Percentiles rank a stretch among this genome's conserved stretches.
Evolutionary conservation across 345 rosid species (phyloP).

Genomic region (Toxicodendron radicans): DNA sequence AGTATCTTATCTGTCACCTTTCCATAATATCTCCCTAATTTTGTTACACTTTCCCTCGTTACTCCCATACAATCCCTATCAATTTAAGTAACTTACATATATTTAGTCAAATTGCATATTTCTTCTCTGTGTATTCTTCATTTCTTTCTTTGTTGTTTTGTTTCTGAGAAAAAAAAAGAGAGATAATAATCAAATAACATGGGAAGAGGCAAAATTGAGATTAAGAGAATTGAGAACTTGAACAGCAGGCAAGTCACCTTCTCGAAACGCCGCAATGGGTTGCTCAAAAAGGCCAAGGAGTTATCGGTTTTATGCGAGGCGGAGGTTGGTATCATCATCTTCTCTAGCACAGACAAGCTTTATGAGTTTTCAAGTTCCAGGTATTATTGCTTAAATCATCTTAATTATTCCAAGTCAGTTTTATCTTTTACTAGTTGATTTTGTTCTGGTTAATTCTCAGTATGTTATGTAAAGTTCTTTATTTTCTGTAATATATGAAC

Average conservation of each 20-base stretch:
- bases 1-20: slow-evolving; percentile 34
- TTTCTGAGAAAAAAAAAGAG: not conserved
- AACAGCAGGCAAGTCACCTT: slow-evolving; percentile 68
- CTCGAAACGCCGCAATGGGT: slow-evolving; percentile 59
- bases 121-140: not conserved
- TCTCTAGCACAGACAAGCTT: slow-evolving; percentile 49
- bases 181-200: not conserved
- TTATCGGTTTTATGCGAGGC: slow-evolving; percentile 52
- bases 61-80: slow-evolving; percentile 23
- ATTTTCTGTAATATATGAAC: too few species aligned
- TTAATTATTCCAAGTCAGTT: not conserved
- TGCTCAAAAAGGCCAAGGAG: slow-evolving; percentile 67
- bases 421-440: not conserved
- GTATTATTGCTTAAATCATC: slow-evolving; percentile 5
- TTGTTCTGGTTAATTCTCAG: not conserved
- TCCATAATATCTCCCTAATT: slow-evolving; percentile 30
- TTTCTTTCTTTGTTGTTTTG: not conserved
- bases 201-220: slow-evolving; percentile 58
- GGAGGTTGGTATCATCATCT: slow-evolving; percentile 46
- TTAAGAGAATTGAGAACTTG: slow-evolving; percentile 48
- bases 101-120: not conserved
- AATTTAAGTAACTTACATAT: slow-evolving; percentile 14
- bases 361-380: slow-evolving; percentile 48
- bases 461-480: too few species aligned
- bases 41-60: slow-evolving; percentile 36